These are phyloP conservation scores for Penicillium bovifimosum DNA, from an alignment of 495 filamentous ascomycete genomes.

Conservation along the genomic window DNA sequence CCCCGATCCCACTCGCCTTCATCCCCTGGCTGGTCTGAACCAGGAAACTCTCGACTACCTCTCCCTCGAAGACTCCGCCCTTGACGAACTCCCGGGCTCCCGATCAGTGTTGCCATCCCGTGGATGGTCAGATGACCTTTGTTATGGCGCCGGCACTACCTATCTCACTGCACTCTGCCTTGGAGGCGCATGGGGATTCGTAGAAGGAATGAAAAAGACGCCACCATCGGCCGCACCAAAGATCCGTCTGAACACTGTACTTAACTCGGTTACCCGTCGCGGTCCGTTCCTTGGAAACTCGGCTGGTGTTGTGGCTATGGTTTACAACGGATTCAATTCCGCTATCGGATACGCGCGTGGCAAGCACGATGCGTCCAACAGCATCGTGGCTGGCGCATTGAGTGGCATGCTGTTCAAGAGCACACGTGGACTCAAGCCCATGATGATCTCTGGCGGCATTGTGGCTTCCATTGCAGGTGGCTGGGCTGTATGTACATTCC, in stretches of 20 bases:
- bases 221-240: constrained; percentile 72
- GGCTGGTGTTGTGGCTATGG: constrained; percentile 89
- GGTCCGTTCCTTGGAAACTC: constrained; percentile 97
- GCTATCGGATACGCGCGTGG: constrained; percentile 77
- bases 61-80: constrained; percentile 81
- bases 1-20: constrained; percentile 78
- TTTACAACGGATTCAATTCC: constrained; percentile 94
- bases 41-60: constrained; percentile 91
- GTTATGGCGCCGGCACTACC: constrained; percentile 92
- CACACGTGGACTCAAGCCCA: constrained; percentile 79
- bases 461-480: constrained; percentile 77
- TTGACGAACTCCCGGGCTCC: constrained; percentile 81
- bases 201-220: constrained; percentile 76
- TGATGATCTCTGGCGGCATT: constrained; percentile 86
- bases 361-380: constrained; percentile 88
- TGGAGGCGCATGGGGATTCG: constrained; percentile 86
- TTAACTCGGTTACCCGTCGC: constrained; percentile 86
- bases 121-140: constrained; percentile 96
- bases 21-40: constrained; percentile 92
- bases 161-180: constrained; percentile 82
- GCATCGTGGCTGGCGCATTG: constrained; percentile 72
- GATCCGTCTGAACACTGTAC: constrained; percentile 83
- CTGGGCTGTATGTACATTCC: constrained; percentile 69
- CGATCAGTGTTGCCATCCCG: constrained; percentile 85
- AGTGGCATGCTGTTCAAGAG: constrained; percentile 96